Evolutionary conservation across 371 early-diverging fungal genomes (phyloP), one percentile per base, ranked within the genome.

Genomic region (Zancudomyces culisetae): DNA sequence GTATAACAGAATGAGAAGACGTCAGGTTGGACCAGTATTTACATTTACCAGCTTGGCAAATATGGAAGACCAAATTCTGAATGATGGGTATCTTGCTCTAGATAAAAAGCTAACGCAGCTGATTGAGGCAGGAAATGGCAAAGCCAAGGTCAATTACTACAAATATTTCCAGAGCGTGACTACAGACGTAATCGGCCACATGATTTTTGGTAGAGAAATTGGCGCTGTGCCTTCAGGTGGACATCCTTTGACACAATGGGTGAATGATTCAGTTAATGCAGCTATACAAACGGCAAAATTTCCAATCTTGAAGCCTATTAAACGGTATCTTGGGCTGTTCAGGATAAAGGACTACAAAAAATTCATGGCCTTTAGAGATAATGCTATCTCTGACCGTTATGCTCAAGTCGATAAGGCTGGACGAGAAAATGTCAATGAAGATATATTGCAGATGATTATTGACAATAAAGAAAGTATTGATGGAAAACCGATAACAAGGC

Each of bases 191-290:
- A 61, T 66, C 19, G 59, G 68, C 15, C 26, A 19, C 13, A 54
- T 68, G 18, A 56, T 55, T 6, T 66, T 58, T 49, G 68, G 68
- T 18, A n/a, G 39, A 10, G 43, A 43, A 20, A 63, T 68, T 26
- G 49, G 43, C 1, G 43, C 56, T 4, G 1, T 49, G 4, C 10
- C 27, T 22, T 8, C 8, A 3, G 30, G 20, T 27, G 28, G 28
- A 27, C n/a, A 27, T 35, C 19, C 22, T 3, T 8, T 49, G 2
- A 18, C 39, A 13, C 13, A 20, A 49, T 49, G 15, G 35, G 2
- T 49, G 6, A 21, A 27, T 35, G 35, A 6, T 15, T 10, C 15
- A 10, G 35, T 35, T 35, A 10, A 35, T 35, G 15, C 15, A 35
- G 15, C 35, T 15, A 35, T 10, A 35, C 35, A 35, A 10, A 35